Base-by-base conservation (phyloP, 352 stramenopile genomes). In the Pythium pectinolyticum region DNA sequence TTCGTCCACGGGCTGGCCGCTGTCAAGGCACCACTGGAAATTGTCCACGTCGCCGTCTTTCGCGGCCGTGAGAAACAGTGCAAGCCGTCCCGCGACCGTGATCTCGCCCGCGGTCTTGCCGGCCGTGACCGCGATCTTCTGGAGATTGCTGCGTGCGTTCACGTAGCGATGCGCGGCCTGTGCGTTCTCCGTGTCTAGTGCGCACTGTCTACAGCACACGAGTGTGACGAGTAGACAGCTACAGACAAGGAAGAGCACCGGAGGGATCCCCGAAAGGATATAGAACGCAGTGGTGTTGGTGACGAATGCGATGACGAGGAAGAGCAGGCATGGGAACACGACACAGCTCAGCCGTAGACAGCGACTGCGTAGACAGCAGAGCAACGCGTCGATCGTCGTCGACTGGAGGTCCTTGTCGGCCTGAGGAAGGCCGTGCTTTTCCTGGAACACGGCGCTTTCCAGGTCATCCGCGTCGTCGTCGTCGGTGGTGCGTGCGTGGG, bases 341-440 rank as follows among this genome's bases (percentile, higher is more conserved):
- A 93, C 78, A 24, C 84, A 91, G 5, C 69, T 70, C 45, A 73
- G 67, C 35, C 63, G 52, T 17, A 93, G 65, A 61, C 83, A 88
- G 28, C 82, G 76, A 47, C 77, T 91, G 9, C 77, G 75, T 0
- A 91, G 54, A 63, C 84, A 91, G 62, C 78, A 93, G 1, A 91
- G 67, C 46, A 90, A 56, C 0, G 57, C 35, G 24, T 84, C 73
- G 67, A 89, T 82, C 17, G 59, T 66, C 2, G 57, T 72, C 3
- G 71, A 73, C 45, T 70, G 64, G 17, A 76, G 15, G 41, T 75
- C 67, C 14, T 73, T 71, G 25, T 74, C 57, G 24, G 17, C 39
- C 5, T 19, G 15, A 3, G 22, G 35, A 25, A 68, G 41, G 5
- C 57, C 61, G 28, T 86, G 64, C 41, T 82, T 84, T 25, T 91